These are phyloP conservation scores for Mesembryanthemum crystallinum DNA, from an alignment of 148 eudicot genomes.

Conservation along the genomic window DNA sequence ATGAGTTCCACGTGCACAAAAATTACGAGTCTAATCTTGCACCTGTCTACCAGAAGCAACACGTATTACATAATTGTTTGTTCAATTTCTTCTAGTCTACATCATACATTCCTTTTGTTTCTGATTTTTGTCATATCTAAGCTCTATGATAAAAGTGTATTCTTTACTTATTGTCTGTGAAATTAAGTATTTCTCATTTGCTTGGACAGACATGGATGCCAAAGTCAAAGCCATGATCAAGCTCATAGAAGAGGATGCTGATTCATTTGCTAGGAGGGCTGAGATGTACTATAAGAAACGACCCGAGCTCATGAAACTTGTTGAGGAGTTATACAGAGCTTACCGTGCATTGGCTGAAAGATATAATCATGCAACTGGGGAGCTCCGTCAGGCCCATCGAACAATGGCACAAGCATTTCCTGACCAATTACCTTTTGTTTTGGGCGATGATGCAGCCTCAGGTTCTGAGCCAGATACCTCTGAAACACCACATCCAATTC, in stretches of 20 bases:
- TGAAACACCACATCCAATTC: constrained; percentile 36
- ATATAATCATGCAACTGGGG: constrained; percentile 84
- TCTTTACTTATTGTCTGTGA: too few relatives aligned
- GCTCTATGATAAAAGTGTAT: background rate
- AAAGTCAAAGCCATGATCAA: constrained; percentile 82
- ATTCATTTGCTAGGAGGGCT: constrained; percentile 89
- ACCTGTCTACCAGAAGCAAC: background rate
- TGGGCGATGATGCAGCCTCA: constrained; percentile 62
- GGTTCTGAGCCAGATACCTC: constrained; percentile 53
- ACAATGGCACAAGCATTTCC: constrained; percentile 92
- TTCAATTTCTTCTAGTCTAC: background rate
- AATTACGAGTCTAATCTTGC: background rate
- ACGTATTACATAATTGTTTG: background rate
- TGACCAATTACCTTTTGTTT: constrained; percentile 56
- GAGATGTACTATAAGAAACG: constrained; percentile 92
- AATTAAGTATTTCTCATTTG: background rate
- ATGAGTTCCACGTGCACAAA: background rate
- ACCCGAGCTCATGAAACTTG: constrained; percentile 89
- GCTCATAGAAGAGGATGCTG: constrained; percentile 87
- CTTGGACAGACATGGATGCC: constrained; percentile 64
- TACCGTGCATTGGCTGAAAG: constrained; percentile 96
- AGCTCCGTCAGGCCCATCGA: constrained; percentile 78
- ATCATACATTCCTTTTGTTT: too few relatives aligned
- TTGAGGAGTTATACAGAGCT: constrained; percentile 91
- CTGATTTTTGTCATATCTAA: background rate